Percentiles rank a stretch among this genome's conserved stretches.
phyloP scores from a whole-genome alignment of 1,284 basidiomycete species.

The Blastosporella zonata region DNA sequence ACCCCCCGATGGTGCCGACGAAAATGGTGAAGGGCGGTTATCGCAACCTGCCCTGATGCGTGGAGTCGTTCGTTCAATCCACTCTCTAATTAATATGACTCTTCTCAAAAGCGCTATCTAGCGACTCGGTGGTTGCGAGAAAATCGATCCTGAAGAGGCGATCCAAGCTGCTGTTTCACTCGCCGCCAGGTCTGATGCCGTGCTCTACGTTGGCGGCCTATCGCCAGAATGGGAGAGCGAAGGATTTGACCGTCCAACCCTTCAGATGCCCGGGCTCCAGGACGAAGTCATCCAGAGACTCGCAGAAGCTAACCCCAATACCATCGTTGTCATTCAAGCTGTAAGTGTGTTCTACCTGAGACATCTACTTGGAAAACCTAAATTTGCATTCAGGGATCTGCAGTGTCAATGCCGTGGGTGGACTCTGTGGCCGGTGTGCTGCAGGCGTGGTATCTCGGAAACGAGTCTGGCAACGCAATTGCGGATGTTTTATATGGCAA shows the following conservation, averaged over 20 bases:
- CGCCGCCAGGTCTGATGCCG: conserved; percentile 55
- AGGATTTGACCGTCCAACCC: conserved; percentile 60
- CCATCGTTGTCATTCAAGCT: conserved; percentile 65
- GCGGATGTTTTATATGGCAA: conserved; percentile 72
- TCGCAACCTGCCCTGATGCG: conserved; percentile 65
- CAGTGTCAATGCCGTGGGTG: conserved; percentile 67
- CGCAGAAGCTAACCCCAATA: conserved; percentile 58
- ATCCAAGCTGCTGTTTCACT: conserved; percentile 58
- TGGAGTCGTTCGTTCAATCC: conserved; percentile 49
- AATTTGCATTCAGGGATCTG: conserved; percentile 46
- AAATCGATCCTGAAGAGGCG: conserved; percentile 56
- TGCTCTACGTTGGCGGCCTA: conserved; percentile 61
- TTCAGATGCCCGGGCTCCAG: conserved; percentile 57
- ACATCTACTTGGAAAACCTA: conserved; percentile 4
- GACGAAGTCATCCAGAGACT: conserved; percentile 62
- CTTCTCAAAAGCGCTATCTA: conserved; percentile 19
- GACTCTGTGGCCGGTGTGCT: conserved; percentile 49
- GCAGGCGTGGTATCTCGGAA: conserved; percentile 73
- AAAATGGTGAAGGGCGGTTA: conserved; percentile 37
- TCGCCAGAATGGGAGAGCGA: conserved; percentile 71
- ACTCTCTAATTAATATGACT: not conserved
- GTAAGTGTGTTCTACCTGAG: conserved; percentile 36
- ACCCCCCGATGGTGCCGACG: conserved; percentile 44
- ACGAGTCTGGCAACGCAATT: conserved; percentile 73
- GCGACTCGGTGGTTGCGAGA: conserved; percentile 66